phyloP scores from a whole-genome alignment of 306 rosid species.

The Trifolium repens region DNA sequence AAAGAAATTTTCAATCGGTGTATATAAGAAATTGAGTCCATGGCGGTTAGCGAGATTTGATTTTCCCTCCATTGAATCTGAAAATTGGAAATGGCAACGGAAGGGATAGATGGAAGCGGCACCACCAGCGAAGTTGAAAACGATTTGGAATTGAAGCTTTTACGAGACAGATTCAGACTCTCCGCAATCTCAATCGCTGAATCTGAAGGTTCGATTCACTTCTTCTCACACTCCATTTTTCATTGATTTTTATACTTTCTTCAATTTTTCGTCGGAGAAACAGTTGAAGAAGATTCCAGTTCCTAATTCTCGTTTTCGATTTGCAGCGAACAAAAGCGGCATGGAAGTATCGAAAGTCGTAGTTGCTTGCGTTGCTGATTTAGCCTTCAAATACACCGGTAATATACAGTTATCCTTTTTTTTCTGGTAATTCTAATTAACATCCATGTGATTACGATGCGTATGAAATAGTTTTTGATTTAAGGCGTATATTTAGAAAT shows the following conservation, averaged over 20 bases:
- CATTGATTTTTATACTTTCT: background rate
- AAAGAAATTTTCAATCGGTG: too few relatives aligned
- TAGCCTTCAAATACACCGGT: slow-evolving; percentile 88
- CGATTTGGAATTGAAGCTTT: slow-evolving; percentile 53
- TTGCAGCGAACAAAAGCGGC: slow-evolving; percentile 51
- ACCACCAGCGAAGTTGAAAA: slow-evolving; percentile 43
- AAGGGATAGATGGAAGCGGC: slow-evolving; percentile 28
- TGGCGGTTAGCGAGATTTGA: background rate
- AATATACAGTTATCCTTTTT: background rate
- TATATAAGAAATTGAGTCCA: background rate
- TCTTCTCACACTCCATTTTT: background rate
- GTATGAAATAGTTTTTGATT: slow-evolving; percentile 12
- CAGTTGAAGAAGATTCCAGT: background rate
- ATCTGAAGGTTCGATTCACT: slow-evolving; percentile 60
- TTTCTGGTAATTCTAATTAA: too few relatives aligned
- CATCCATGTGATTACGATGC: slow-evolving; percentile 12
- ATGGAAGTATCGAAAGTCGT: slow-evolving; percentile 77
- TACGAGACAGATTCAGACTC: slow-evolving; percentile 79
- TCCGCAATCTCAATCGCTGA: slow-evolving; percentile 74
- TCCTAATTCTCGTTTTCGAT: slow-evolving; percentile 10
- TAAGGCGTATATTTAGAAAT: background rate
- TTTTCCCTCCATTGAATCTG: slow-evolving; percentile 31
- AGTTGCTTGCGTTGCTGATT: slow-evolving; percentile 75
- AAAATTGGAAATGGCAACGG: slow-evolving; percentile 10
- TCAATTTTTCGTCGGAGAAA: background rate